Conservation (phyloP, 164 flowering plant genomes). For the Akebia trifoliata region DNA sequence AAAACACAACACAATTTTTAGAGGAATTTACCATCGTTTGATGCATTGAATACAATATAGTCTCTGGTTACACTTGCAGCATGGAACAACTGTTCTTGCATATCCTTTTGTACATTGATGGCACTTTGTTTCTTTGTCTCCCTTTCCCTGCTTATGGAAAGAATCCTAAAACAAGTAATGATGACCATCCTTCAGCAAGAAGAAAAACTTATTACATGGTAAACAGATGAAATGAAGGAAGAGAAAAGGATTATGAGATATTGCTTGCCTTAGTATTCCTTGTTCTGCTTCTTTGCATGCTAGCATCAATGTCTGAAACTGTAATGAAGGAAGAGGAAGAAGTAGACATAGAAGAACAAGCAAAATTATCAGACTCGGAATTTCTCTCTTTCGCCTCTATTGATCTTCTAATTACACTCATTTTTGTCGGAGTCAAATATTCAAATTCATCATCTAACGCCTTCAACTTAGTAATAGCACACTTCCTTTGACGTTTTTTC, state of each 20-base stretch:
- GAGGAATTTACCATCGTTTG: slow-evolving; percentile 39
- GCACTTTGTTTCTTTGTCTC: slow-evolving; percentile 20
- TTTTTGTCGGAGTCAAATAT: too few species aligned
- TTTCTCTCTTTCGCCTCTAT: slow-evolving; percentile 1
- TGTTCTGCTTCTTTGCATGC: neutral
- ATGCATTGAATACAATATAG: slow-evolving; percentile 53
- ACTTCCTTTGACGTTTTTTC: slow-evolving; percentile 6
- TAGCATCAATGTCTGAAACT: slow-evolving; percentile 9
- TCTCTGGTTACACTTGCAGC: slow-evolving; percentile 39
- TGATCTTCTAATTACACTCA: slow-evolving; percentile 2
- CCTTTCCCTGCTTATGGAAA: slow-evolving; percentile 13
- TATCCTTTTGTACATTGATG: slow-evolving; percentile 55
- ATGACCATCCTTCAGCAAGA: neutral
- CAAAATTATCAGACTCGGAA: slow-evolving; percentile 1
- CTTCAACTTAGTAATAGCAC: slow-evolving; percentile 3
- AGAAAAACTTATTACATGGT: neutral
- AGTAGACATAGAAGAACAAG: slow-evolving; percentile 11
- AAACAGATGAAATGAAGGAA: neutral
- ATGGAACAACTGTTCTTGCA: slow-evolving; percentile 40
- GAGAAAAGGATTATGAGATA: neutral
- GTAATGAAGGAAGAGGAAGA: slow-evolving; percentile 19
- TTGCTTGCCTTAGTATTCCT: slow-evolving; percentile 16
- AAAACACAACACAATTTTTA: neutral
- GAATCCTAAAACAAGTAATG: slow-evolving; percentile 7
- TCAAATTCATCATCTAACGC: slow-evolving; percentile 16